These are phyloP conservation scores for Yamadazyma friedrichii DNA, from an alignment of 1,139 yeast species.

Conservation along the genomic window DNA sequence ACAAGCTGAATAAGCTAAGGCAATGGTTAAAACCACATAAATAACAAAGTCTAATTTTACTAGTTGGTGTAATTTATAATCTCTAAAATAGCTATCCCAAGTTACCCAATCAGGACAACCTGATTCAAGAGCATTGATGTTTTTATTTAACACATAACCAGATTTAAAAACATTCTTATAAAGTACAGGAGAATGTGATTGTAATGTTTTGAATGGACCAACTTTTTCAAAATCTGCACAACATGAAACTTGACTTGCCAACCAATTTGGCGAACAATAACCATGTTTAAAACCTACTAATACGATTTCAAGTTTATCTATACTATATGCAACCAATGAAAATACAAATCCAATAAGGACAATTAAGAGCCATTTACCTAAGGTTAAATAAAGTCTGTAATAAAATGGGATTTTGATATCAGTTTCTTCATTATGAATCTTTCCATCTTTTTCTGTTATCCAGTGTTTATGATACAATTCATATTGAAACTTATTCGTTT, in stretches of 20 bases:
- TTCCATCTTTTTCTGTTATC: constrained; percentile 10
- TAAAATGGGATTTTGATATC: constrained; percentile 21
- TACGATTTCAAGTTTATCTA: constrained; percentile 50
- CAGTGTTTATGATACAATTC: constrained; percentile 26
- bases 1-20: constrained; percentile 49
- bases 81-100: constrained; percentile 39
- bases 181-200: constrained; percentile 2
- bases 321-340: constrained; percentile 51
- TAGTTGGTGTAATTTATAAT: constrained; percentile 16
- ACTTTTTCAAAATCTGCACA: constrained; percentile 21
- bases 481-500: constrained; percentile 46
- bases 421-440: background rate
- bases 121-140: constrained; percentile 8
- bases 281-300: constrained; percentile 57
- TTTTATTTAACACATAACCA: constrained; percentile 17
- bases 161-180: constrained; percentile 21
- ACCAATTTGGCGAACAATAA: constrained; percentile 49
- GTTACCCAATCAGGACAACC: constrained; percentile 44
- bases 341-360: constrained; percentile 48
- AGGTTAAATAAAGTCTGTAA: constrained; percentile 23
- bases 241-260: constrained; percentile 46
- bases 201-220: background rate
- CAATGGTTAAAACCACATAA: constrained; percentile 40
- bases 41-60: constrained; percentile 32
- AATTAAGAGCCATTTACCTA: constrained; percentile 52